Conservation (phyloP, 192 early-diverging fungal species). For the Blastocladiella britannica region DNA sequence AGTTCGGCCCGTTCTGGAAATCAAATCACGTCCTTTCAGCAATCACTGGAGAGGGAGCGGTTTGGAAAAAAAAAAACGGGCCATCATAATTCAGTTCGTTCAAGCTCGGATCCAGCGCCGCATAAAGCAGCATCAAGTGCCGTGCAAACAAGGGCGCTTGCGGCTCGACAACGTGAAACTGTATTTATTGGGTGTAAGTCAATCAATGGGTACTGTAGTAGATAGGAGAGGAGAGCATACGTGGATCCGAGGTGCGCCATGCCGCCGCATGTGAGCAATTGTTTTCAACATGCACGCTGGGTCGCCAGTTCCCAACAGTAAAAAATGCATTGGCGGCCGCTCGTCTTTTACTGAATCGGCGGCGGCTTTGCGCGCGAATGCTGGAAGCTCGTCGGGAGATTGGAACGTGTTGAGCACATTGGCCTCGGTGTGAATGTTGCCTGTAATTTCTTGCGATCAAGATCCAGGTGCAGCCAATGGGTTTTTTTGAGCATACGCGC, state of each 20-base stretch:
- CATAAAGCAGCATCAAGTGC: constrained; percentile 18
- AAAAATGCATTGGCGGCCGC: constrained; percentile 10
- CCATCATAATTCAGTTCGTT: constrained; percentile 2
- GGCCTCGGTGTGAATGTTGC: no score
- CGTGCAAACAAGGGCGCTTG: constrained; percentile 21
- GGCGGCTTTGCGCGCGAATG: not conserved
- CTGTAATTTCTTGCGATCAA: no score
- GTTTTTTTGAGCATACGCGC: no score
- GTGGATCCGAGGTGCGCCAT: constrained; percentile 7
- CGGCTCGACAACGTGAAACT: constrained; percentile 32
- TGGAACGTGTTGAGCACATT: not conserved
- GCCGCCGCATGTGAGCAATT: constrained; percentile 11
- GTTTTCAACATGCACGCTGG: constrained; percentile 27
- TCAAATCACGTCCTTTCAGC: no score
- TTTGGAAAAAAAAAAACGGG: not conserved
- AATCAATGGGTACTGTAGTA: not conserved
- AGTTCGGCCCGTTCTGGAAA: constrained; percentile 17
- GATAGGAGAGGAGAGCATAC: not conserved
- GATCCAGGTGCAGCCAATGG: no score
- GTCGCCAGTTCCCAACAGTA: constrained; percentile 22
- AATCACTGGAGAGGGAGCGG: not conserved
- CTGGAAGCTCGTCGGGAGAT: not conserved
- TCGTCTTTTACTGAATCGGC: not conserved
- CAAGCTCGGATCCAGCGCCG: constrained; percentile 7
- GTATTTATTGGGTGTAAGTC: not conserved